These are phyloP conservation scores for Podospora sp. DNA, from an alignment of 495 filamentous ascomycete species.

Conservation along the genomic window DNA sequence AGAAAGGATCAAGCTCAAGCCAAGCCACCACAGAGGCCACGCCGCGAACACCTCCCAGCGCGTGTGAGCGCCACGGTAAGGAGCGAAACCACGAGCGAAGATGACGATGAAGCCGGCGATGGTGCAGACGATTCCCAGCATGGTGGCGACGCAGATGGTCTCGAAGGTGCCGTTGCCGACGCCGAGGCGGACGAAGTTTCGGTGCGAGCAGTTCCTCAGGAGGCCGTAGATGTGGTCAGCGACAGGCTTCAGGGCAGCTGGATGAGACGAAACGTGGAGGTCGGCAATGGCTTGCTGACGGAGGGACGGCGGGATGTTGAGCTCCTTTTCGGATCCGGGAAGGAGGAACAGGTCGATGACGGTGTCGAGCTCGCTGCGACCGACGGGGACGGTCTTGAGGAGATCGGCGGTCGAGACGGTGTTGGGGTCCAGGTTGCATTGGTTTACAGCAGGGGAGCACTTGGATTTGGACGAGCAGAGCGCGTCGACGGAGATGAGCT, in stretches of 20 bases:
- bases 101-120: constrained; percentile 38
- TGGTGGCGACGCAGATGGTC: constrained; percentile 45
- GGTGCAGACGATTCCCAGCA: constrained; percentile 38
- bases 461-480: constrained; percentile 32
- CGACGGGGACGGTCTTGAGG: constrained; percentile 17
- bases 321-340: constrained; percentile 42
- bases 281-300: constrained; percentile 34
- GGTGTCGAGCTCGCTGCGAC: constrained; percentile 37
- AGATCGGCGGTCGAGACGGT: constrained; percentile 10
- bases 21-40: constrained; percentile 47
- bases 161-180: constrained; percentile 50
- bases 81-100: constrained; percentile 37
- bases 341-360: constrained; percentile 43
- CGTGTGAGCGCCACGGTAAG: constrained; percentile 35
- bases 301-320: constrained; percentile 45
- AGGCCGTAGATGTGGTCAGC: constrained; percentile 49
- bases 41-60: constrained; percentile 42
- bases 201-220: constrained; percentile 53
- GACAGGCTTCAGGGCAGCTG: constrained; percentile 37
- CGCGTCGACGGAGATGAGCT: constrained; percentile 37
- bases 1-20: constrained; percentile 39
- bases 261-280: constrained; percentile 32
- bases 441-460: constrained; percentile 15
- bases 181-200: constrained; percentile 52
- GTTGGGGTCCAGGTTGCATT: constrained; percentile 14